phyloP scores from a whole-genome alignment of 2,329 filamentous ascomycete species.

The Aaosphaeria arxii region DNA sequence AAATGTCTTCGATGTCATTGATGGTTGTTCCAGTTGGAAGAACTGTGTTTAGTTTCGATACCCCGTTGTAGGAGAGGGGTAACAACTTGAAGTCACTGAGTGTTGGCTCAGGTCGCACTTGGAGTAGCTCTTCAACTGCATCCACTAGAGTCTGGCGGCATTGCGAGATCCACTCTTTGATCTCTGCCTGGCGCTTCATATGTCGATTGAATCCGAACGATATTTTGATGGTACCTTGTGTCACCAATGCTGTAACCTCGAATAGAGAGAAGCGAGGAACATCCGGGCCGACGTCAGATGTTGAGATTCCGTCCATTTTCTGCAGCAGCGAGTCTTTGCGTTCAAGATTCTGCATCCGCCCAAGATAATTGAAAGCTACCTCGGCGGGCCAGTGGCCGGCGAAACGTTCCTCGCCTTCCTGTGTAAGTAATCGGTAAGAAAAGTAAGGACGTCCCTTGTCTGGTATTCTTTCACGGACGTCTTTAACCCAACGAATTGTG shows the following conservation, averaged over 20 bases:
- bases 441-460: constrained; percentile 33
- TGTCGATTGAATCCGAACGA: constrained; percentile 30
- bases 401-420: constrained; percentile 23
- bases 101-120: constrained; percentile 20
- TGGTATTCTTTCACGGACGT: constrained; percentile 25
- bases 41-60: constrained; percentile 14
- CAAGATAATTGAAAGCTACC: constrained; percentile 32
- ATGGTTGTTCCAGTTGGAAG: constrained; percentile 17
- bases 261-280: constrained; percentile 30
- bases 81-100: constrained; percentile 28
- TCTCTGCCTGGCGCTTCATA: constrained; percentile 26
- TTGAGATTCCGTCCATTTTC: constrained; percentile 16
- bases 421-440: constrained; percentile 20
- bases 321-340: constrained; percentile 26
- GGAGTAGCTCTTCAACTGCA: constrained; percentile 26
- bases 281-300: constrained; percentile 20
- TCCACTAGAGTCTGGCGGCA: constrained; percentile 26
- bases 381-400: constrained; percentile 32
- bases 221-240: constrained; percentile 28
- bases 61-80: constrained; percentile 29
- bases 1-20: constrained; percentile 25
- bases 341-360: constrained; percentile 27
- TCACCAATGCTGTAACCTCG: constrained; percentile 27
- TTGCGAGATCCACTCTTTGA: constrained; percentile 25
- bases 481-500: constrained; percentile 32